A percentile compares a stretch with the other conserved stretches of the same genome.
Conservation (phyloP, 129 eudicot genomes). For the Glebionis coronaria region DNA sequence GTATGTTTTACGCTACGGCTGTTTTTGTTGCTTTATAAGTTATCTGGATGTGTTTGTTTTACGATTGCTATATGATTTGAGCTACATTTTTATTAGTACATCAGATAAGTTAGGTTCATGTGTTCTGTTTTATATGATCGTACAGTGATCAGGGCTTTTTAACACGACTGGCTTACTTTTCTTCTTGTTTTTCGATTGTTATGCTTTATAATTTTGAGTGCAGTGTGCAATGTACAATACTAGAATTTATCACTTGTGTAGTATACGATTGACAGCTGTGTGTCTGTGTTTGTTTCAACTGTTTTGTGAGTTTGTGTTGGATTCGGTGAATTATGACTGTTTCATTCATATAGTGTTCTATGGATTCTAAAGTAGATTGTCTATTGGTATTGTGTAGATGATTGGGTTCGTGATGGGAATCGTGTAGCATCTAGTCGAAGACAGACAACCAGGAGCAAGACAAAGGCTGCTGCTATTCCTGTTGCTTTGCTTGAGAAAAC, state of each 20-base stretch:
- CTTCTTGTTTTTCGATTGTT: too few species aligned
- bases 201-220: too few species aligned
- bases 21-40: too few species aligned
- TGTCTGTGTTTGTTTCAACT: neutral
- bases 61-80: too few species aligned
- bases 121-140: too few species aligned
- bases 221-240: too few species aligned
- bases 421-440: slow-evolving; percentile 21
- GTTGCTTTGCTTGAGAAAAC: neutral
- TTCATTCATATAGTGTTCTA: neutral
- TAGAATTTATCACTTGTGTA: neutral
- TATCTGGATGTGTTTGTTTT: neutral
- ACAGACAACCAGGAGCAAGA: slow-evolving; percentile 21
- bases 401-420: slow-evolving; percentile 21
- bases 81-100: neutral
- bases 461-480: neutral
- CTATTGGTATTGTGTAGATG: slow-evolving; percentile 21
- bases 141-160: too few species aligned
- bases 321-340: neutral
- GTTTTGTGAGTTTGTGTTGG: neutral
- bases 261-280: neutral
- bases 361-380: slow-evolving; percentile 2
- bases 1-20: too few species aligned
- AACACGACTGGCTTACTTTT: neutral
- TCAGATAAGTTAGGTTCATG: neutral